Evolutionary conservation across 2,329 filamentous ascomycete genomes (phyloP), one percentile per base, ranked within the genome.

Genomic region (Colletotrichum sp.): DNA sequence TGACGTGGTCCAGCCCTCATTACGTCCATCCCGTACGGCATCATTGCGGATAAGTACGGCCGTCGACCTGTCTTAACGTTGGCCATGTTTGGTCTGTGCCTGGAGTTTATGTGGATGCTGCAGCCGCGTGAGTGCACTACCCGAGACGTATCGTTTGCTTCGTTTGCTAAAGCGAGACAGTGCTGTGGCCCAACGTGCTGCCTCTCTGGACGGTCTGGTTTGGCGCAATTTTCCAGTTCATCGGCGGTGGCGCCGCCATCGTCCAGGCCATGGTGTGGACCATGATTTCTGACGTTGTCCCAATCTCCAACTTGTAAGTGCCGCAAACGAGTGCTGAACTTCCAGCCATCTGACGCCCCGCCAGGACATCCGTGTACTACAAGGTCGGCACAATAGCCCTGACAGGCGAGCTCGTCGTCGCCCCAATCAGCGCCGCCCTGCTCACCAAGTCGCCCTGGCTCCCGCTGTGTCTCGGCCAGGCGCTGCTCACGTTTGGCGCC

Each of bases 1-100:
- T 38, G 21, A 64, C 61, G 16, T 26, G 2, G 61, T 26, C 61
- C 32, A 86, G 85, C 85, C 5, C 82, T 89, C 1, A 48, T 89
- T 5, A 82, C 85, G 0, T 84, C 88, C n/a, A 82, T 89, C 7
- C 87, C 88, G 0, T 89, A 83, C 30, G 87, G 87, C 1, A 83
- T 89, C 28, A 78, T 89, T 36, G 87, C 87, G 4, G 87, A 89
- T 79, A 86, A 86, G 71, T 85, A 86, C 76, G 87, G 88, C 6
- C 84, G 88, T 48, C 83, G 82, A 3, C 83, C 83, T 1, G 85
- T 89, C 28, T 63, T 88, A 34, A 81, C 84, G 8, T 52, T 88
- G 21, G 78, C 84, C 0, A 79, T 86, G n/a, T 66, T 84, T 6
- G 84, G 85, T 1, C 77, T 78, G 6, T 65, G 78, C 5, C 67